Evolutionary conservation across 2,329 filamentous ascomycete species (phyloP), one percentile per base, ranked within the genome.

Genomic region (Exophiala oligosperma): DNA sequence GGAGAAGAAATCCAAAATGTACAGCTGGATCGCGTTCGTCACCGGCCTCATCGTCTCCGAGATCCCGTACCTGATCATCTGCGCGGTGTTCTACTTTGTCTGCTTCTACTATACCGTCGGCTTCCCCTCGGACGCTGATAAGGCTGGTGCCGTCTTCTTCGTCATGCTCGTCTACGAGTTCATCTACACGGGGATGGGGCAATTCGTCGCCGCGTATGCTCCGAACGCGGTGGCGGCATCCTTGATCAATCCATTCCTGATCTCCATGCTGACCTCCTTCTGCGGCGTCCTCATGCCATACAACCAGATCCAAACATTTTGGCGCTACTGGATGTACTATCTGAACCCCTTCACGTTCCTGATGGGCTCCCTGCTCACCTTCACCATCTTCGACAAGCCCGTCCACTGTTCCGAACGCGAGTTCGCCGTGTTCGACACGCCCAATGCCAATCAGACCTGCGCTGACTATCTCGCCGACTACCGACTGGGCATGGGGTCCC

Each of bases 161-260:
- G 89, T 92, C 83, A 84, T 84, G 12, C 71, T 91, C 63, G 79
- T 92, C 2, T 91, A 91, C 74, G 89, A 85, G 73, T 73, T 91
- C 23, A 88, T 91, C 76, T 83, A 86, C 71, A 82, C 80, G 21
- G 84, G 79, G 62, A 91, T 86, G 83, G 90, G 88, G 12, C 89
- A 91, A 70, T 91, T 88, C 84, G 88, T 92, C 63, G 88, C 86
- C 56, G 89, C 90, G 0, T 91, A 90, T 69, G 87, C 89, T 0
- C 88, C 74, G 35, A 78, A 78, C 60, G 74, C 89, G 0, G 84
- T 79, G 53, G 90, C 91, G 70, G 89, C 87, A 0, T 84, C 83
- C 2, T 73, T 89, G 0, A 76, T 90, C 1, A 85, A 89, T 1
- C 87, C 88, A 0, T 70, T 88, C 3, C 86, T 89, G 72, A 88